phyloP scores from a whole-genome alignment of 495 filamentous ascomycete genomes.

The Aspergillus asperescens region DNA sequence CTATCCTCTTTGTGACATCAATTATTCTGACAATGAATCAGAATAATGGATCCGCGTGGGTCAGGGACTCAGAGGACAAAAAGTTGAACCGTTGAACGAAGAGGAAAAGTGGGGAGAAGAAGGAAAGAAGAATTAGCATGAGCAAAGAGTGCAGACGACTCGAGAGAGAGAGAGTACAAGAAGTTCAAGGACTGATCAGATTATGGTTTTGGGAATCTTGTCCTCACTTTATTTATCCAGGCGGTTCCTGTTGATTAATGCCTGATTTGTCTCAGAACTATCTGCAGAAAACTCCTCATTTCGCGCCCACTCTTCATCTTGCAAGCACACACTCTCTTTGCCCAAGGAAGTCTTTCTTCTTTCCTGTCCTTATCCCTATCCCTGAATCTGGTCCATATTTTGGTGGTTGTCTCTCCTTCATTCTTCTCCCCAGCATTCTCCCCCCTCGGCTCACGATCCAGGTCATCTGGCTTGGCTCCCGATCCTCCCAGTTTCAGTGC shows the following conservation, averaged over 20 bases:
- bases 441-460: constrained; percentile 8
- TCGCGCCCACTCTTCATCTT: neutral
- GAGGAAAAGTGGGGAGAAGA: constrained; percentile 6
- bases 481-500: constrained; percentile 13
- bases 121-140: neutral
- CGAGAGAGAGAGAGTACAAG: neutral
- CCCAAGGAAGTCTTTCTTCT: constrained; percentile 2
- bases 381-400: neutral
- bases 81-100: constrained; percentile 3
- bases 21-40: neutral
- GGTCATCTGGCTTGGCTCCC: constrained; percentile 14
- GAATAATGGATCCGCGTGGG: constrained; percentile 1
- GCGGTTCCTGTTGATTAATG: neutral
- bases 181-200: neutral
- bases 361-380: constrained; percentile 14
- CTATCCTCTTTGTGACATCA: neutral
- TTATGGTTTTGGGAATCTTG: neutral
- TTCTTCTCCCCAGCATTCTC: constrained; percentile 15
- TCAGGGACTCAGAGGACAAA: constrained; percentile 7
- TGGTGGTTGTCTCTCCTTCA: constrained; percentile 15
- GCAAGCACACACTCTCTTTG: constrained; percentile 16
- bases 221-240: neutral
- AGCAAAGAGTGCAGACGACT: no score
- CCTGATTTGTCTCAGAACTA: neutral
- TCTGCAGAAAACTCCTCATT: constrained; percentile 3